Evolutionary conservation across 768 basidiomycete species (phyloP), one percentile per base, ranked within the genome.

Genomic region (Epithele typhae): DNA sequence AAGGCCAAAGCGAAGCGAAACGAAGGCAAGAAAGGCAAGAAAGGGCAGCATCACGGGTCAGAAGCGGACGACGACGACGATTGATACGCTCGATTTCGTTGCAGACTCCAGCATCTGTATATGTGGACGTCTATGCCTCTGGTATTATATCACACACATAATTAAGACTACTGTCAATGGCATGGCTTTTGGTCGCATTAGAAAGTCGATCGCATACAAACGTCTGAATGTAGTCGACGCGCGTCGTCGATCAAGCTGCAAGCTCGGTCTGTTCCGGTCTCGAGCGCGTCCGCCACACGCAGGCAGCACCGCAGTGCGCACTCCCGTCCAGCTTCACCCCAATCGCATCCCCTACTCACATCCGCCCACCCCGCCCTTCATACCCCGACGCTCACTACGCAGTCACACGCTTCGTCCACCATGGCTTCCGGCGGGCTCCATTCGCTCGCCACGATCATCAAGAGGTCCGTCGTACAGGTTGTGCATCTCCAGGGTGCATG

Each of bases 391-490:
- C 10, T n/a, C 36, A 47, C 25, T 17, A 54, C 23, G 47, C 55
- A 30, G 48, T 10, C 37, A 6, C 34, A 52, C 36, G 32, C 15
- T 40, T n/a, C 6, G 24, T 35, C n/a, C 1, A 30, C 44, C 32
- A 58, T 63, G 59, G 51, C 62, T 21, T 59, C 58, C 17, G 59
- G 56, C 34, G 84, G 86, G 8, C 62, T 90, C 15, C 76, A 90
- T 62, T 85, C 87, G 19, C 70, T 91, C 21, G 81, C 85, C 22
- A 91, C 88, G 9, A 82, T 91, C 51, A 86, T 87, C 64, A 91
- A 89, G 67, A 80, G 88, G 87, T 87, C 23, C 33, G 59, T 46
- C 22, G n/a, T n/a, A n/a, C n/a, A n/a, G n/a, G n/a, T n/a, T n/a
- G n/a, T n/a, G n/a, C n/a, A 12, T 34, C 24, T 3, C 21, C 15